Evolutionary conservation across 78 protist species (phyloP), one percentile per base, ranked within the genome.

Genomic region (Cavenderia fasciculata): DNA sequence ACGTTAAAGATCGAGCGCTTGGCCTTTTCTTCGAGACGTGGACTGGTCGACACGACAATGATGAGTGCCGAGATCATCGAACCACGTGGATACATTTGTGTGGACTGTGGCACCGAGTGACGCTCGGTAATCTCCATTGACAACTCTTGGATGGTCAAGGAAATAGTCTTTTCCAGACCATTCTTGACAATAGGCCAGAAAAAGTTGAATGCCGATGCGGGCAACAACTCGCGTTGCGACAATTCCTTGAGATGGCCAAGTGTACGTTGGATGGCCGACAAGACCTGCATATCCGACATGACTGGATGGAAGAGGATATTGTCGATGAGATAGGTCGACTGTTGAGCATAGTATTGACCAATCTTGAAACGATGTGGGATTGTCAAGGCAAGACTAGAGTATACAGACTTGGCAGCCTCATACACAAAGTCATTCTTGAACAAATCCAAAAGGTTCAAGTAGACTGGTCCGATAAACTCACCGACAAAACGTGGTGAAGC

Each of bases 31-130:
- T 73, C 88, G 14, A 92, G 62, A 36, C 95, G 43, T 25, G 85
- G n/a, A 8, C 46, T 41, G 5, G 59, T 73, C 2, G 68, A 11
- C n/a, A 92, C 79, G 8, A 92, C 90, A 57, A 84, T 33, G 33
- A 92, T 84, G 54, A 92, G 71, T 0, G 75, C 16, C 2, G 90
- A 43, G 51, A 85, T 71, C 85, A 92, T 71, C 16, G 86, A 59
- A 23, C 90, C 91, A 31, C 95, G 31, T 62, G 95, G 95, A 52
- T 82, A 92, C 12, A 78, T 57, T 65, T 75, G 82, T 38, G 75
- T 68, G 18, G 47, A 77, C 0, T 33, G 40, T n/a, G n/a, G n/a
- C n/a, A n/a, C n/a, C 4, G 91, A 74, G 40, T 92, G 95, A 49
- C 33, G 52, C 70, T 70, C 69, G 41, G 84, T 59, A 31, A 92